These are phyloP conservation scores for Rutidosis leptorrhynchoides DNA, from an alignment of 129 eudicot species.

Conservation along the genomic window DNA sequence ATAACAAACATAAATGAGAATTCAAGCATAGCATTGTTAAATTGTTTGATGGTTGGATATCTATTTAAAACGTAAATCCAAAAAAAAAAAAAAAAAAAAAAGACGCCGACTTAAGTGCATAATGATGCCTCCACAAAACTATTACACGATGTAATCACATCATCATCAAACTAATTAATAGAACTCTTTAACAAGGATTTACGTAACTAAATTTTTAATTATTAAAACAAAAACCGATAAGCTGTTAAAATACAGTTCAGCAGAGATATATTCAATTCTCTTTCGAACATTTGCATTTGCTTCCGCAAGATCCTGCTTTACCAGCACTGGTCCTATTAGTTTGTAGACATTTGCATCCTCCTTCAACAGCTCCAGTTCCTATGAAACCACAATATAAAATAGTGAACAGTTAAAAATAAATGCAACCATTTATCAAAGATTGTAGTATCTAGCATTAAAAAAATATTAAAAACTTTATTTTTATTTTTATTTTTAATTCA, in stretches of 20 bases:
- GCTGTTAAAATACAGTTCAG: conserved; percentile 65
- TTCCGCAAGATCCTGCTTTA: conserved; percentile 96
- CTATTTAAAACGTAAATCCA: not conserved
- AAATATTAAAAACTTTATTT: no score
- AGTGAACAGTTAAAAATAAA: not conserved
- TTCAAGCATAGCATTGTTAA: conserved; percentile 6
- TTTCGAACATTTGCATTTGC: conserved; percentile 94
- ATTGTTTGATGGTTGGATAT: not conserved
- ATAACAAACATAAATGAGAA: not conserved
- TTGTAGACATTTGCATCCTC: conserved; percentile 98
- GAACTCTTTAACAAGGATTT: no score
- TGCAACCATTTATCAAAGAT: no score
- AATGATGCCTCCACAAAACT: not conserved
- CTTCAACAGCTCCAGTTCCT: conserved; percentile 87
- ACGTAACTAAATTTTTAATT: no score
- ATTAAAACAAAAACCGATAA: not conserved
- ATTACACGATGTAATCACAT: not conserved
- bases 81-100: not conserved
- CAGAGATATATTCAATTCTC: conserved; percentile 95
- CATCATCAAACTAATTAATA: conserved; percentile 2
- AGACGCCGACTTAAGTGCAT: not conserved
- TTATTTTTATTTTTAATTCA: no score
- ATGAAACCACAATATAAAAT: conserved; percentile 5
- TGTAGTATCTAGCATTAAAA: not conserved
- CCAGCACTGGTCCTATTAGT: conserved; percentile 91